Conservation (phyloP, 257 asterid species). For the Henckelia pumila region DNA sequence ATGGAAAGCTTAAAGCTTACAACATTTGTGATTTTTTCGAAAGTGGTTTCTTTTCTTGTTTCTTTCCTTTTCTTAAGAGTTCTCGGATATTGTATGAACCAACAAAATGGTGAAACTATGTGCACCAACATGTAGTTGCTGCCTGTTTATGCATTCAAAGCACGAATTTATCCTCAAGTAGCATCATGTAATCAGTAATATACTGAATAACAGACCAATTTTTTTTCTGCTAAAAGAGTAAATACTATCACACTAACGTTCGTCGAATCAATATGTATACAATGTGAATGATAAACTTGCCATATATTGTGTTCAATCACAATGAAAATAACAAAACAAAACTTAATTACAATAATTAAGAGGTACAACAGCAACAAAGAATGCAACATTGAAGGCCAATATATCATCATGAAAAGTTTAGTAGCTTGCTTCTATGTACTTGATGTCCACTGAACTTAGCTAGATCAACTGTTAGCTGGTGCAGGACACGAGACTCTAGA, state of each 20-base stretch:
- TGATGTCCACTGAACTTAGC: constrained; percentile 9
- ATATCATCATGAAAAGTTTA: neutral
- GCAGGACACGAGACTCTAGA: constrained; percentile 49
- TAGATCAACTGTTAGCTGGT: constrained; percentile 31
- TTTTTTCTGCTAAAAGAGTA: neutral
- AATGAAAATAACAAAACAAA: too few relatives aligned
- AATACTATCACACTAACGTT: neutral
- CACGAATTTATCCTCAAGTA: neutral
- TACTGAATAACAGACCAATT: neutral
- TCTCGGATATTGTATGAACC: neutral
- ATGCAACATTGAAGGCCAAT: neutral
- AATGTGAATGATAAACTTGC: neutral
- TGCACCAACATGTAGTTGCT: too few relatives aligned
- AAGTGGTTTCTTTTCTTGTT: neutral
- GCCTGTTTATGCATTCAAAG: too few relatives aligned
- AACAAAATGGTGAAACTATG: too few relatives aligned
- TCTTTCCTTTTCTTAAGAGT: neutral
- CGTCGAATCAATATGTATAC: neutral
- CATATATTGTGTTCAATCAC: neutral
- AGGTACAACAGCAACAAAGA: neutral
- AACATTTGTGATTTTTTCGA: neutral
- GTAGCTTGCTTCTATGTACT: neutral
- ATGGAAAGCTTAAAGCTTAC: neutral
- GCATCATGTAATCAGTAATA: too few relatives aligned
- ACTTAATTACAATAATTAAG: neutral